These are phyloP conservation scores for Blastomyces percursus DNA, from an alignment of 2,329 filamentous ascomycete genomes.

Conservation along the genomic window DNA sequence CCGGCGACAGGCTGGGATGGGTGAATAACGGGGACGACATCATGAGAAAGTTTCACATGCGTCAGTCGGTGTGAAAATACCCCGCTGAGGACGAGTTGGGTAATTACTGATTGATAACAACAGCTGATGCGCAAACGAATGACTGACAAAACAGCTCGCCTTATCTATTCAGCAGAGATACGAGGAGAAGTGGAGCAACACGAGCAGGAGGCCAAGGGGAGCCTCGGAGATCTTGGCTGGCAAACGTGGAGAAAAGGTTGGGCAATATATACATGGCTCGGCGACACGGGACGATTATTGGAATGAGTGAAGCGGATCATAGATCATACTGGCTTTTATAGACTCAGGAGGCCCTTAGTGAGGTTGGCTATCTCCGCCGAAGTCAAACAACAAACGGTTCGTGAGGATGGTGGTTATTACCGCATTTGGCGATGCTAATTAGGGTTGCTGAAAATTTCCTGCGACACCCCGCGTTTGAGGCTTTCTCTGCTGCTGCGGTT, in stretches of 20 bases:
- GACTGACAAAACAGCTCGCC: too few relatives aligned
- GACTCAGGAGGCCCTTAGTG: background rate
- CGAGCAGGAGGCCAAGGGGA: conserved; percentile 2
- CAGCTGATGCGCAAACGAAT: background rate
- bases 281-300: background rate
- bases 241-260: conserved; percentile 2
- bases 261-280: conserved; percentile 5
- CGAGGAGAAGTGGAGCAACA: background rate
- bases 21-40: conserved; percentile 11
- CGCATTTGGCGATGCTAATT: background rate
- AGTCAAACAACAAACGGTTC: background rate
- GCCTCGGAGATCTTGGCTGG: conserved; percentile 2
- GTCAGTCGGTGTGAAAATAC: background rate
- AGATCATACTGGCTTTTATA: conserved; percentile 2
- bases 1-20: conserved; percentile 13
- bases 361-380: background rate
- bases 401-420: background rate
- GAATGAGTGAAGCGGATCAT: background rate
- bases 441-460: background rate
- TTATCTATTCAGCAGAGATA: background rate
- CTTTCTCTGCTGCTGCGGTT: background rate
- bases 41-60: background rate
- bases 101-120: background rate
- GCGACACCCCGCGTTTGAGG: background rate
- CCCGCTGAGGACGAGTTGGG: background rate